These are phyloP conservation scores for Penicillium odoratum DNA, from an alignment of 495 filamentous ascomycete species.

Conservation along the genomic window DNA sequence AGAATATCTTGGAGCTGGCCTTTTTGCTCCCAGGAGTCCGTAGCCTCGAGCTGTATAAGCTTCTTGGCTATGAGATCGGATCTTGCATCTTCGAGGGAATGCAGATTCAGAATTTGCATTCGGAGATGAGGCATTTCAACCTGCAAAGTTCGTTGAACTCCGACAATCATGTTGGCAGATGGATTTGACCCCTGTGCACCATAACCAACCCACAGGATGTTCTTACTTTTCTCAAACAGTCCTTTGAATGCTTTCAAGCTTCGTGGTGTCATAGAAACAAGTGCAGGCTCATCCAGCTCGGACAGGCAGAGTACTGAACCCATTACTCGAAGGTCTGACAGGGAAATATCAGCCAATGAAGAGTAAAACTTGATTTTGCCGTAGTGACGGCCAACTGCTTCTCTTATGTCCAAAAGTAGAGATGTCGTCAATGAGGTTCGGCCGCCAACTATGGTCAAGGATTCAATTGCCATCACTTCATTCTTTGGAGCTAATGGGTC, in stretches of 20 bases:
- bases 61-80: slow-evolving; percentile 16
- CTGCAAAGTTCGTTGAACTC: slow-evolving; percentile 33
- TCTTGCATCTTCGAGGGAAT: slow-evolving; percentile 13
- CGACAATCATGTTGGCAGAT: slow-evolving; percentile 39
- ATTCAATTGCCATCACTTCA: slow-evolving; percentile 10
- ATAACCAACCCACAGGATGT: slow-evolving; percentile 41
- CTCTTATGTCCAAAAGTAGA: slow-evolving; percentile 13
- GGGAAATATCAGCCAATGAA: slow-evolving; percentile 18
- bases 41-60: slow-evolving; percentile 25
- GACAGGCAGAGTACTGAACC: slow-evolving; percentile 42
- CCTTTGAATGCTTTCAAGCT: slow-evolving; percentile 20
- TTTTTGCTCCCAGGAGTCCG: slow-evolving; percentile 23
- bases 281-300: slow-evolving; percentile 45
- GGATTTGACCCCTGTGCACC: slow-evolving; percentile 35
- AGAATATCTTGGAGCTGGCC: slow-evolving; percentile 15
- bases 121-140: slow-evolving; percentile 28
- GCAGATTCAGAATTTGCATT: slow-evolving; percentile 31
- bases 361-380: slow-evolving; percentile 6
- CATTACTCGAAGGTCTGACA: slow-evolving; percentile 18
- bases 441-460: slow-evolving; percentile 31
- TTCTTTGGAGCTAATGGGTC: slow-evolving; percentile 21
- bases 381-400: slow-evolving; percentile 14
- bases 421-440: slow-evolving; percentile 11
- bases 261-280: slow-evolving; percentile 36
- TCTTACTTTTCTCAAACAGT: slow-evolving; percentile 36